phyloP scores from a whole-genome alignment of 2,329 filamentous ascomycete species.

The Colletotrichum destructivum region DNA sequence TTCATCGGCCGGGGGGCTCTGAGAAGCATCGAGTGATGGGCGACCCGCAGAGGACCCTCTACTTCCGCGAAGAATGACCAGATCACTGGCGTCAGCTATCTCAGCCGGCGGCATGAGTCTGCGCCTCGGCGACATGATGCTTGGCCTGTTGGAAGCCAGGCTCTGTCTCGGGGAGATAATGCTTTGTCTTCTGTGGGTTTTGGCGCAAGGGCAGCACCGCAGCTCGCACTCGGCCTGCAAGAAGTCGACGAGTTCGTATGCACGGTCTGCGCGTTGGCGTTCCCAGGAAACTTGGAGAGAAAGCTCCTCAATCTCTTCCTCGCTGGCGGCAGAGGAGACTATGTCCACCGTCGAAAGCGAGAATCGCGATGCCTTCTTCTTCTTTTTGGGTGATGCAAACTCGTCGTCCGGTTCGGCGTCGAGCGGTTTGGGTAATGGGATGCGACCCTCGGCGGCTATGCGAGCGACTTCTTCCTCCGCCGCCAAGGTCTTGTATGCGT shows the following conservation, averaged over 20 bases:
- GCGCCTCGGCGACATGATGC: constrained; percentile 52
- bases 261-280: constrained; percentile 76
- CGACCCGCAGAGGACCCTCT: constrained; percentile 25
- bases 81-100: constrained; percentile 59
- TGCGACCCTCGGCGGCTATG: constrained; percentile 79
- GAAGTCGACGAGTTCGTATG: constrained; percentile 82
- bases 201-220: constrained; percentile 75
- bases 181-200: constrained; percentile 52
- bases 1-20: constrained; percentile 48
- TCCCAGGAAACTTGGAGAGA: constrained; percentile 69
- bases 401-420: constrained; percentile 67
- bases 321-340: constrained; percentile 68
- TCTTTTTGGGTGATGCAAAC: constrained; percentile 75
- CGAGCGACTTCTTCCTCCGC: constrained; percentile 81
- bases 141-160: constrained; percentile 52
- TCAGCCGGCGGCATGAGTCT: constrained; percentile 54
- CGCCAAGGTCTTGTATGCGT: constrained; percentile 79
- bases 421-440: constrained; percentile 73
- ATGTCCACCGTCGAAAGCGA: constrained; percentile 66
- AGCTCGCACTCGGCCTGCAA: constrained; percentile 82
- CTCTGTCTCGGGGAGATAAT: constrained; percentile 54
- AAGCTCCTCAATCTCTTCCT: constrained; percentile 73
- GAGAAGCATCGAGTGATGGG: constrained; percentile 47
- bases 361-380: constrained; percentile 60
- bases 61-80: constrained; percentile 57